Conservation (phyloP, 495 filamentous ascomycete species). For the Penicillium dipodomyicola region DNA sequence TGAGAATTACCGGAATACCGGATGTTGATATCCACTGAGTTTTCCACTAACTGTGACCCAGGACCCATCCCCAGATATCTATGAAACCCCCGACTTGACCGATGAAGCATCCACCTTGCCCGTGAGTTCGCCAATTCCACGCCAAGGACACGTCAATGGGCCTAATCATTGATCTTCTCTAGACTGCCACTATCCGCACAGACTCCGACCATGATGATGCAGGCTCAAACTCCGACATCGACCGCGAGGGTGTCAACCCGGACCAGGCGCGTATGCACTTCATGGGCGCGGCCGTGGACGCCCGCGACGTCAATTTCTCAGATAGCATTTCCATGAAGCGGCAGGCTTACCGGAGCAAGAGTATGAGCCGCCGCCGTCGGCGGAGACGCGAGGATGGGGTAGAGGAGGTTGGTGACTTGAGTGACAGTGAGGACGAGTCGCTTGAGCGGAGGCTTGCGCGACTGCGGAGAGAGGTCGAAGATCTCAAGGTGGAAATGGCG, state of each 20-base stretch:
- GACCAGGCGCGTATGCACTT: slow-evolving; percentile 79
- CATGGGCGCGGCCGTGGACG: slow-evolving; percentile 68
- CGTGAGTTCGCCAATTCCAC: slow-evolving; percentile 43
- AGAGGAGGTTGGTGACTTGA: slow-evolving; percentile 63
- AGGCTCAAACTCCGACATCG: slow-evolving; percentile 61
- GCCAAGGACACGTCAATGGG: slow-evolving; percentile 4
- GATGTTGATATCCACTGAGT: background rate
- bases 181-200: slow-evolving; percentile 66
- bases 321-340: slow-evolving; percentile 75
- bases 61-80: slow-evolving; percentile 90
- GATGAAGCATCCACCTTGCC: slow-evolving; percentile 84
- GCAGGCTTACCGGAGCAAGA: slow-evolving; percentile 74
- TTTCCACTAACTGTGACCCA: slow-evolving; percentile 33
- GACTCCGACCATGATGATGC: slow-evolving; percentile 60
- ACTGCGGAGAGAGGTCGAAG: slow-evolving; percentile 73
- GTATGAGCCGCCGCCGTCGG: slow-evolving; percentile 49
- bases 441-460: slow-evolving; percentile 74
- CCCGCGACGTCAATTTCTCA: slow-evolving; percentile 75
- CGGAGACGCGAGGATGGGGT: slow-evolving; percentile 52
- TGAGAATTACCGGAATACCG: slow-evolving; percentile 37
- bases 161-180: slow-evolving; percentile 14
- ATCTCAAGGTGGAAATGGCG: slow-evolving; percentile 65
- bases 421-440: slow-evolving; percentile 68
- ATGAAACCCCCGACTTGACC: slow-evolving; percentile 88
- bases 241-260: slow-evolving; percentile 67